Evolutionary conservation across 2,329 filamentous ascomycete species (phyloP), one percentile per base, ranked within the genome.

Genomic region (Colletotrichum camelliae): DNA sequence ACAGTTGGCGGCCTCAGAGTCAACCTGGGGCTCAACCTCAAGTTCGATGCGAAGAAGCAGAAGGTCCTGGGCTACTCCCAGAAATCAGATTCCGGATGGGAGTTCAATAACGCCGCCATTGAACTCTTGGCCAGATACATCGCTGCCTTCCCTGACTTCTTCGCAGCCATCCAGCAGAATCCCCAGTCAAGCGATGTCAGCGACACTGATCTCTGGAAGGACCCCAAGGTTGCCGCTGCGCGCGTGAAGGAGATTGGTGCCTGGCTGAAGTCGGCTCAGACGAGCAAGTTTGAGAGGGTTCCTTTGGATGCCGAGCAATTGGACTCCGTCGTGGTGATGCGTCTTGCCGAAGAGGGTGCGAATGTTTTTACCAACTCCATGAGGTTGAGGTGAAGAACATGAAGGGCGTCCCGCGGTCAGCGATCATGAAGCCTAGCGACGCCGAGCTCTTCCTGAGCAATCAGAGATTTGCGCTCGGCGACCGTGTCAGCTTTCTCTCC

Each of bases 21-120:
- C 77, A 99, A 99, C 80, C 88, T 99, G 29, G 97, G 97, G 1
- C 89, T 99, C 77, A 99, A 99, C 81, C 89, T 99, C 79, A 99
- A 99, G 84, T 99, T 99, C 76, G 97, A 99, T 83, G 95, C 92
- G 4, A 96, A 95, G 86, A 98, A 98, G 85, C 90, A 96, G 80
- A 99, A 99, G 86, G 97, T 99, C 8, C 87, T 99, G 37, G 97
- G 97, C 1, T 99, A 98, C 84, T 98, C 96, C 29, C 94, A 96
- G 80, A 97, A 97, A 82, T 93, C 93, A 5, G 89, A 92, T 15
- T 94, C 92, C 33, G 97, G 97, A 7, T 99, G 97, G 97, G 97
- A 99, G 84, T 99, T 98, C 83, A 98, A 96, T 81, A 90, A 92
- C 66, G 93, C 95, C 79, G 96, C 97, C 1, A 89, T 98, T 73